phyloP scores from a whole-genome alignment of 116 monocot species.

The Trichopus zeylanicus region DNA sequence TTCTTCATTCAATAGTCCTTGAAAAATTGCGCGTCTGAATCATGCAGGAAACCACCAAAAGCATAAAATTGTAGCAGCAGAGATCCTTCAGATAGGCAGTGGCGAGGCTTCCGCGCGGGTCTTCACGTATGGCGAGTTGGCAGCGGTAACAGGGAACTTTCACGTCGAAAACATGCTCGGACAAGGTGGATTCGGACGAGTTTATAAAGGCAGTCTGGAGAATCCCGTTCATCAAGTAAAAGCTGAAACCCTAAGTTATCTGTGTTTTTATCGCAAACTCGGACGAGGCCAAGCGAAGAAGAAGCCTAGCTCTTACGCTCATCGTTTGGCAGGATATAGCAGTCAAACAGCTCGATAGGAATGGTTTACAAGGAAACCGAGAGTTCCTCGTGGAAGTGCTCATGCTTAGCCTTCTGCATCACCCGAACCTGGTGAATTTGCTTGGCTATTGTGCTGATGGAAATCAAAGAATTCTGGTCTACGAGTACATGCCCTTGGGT shows the following conservation, averaged over 20 bases:
- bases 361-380: slow-evolving; percentile 78
- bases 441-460: slow-evolving; percentile 79
- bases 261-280: no score
- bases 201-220: slow-evolving; percentile 63
- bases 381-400: slow-evolving; percentile 93
- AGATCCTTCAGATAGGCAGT: slow-evolving; percentile 43
- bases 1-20: no score
- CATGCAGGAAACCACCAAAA: no score
- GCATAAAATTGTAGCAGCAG: slow-evolving; percentile 34
- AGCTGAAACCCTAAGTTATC: neutral
- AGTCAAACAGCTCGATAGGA: slow-evolving; percentile 79
- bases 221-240: slow-evolving; percentile 44
- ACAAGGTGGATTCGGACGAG: slow-evolving; percentile 79
- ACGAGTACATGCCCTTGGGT: no score
- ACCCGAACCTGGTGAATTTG: slow-evolving; percentile 76
- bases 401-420: no score
- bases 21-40: no score
- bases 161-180: slow-evolving; percentile 47
- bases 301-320: no score
- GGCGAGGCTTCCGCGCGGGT: slow-evolving; percentile 30
- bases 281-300: no score
- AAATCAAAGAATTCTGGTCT: slow-evolving; percentile 68
- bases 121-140: slow-evolving; percentile 52
- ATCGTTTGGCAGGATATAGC: slow-evolving; percentile 51
- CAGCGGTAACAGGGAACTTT: slow-evolving; percentile 57